Evolutionary conservation across 805 yeast species (phyloP).

Genomic region (Schizosaccharomyces pombe): DNA sequence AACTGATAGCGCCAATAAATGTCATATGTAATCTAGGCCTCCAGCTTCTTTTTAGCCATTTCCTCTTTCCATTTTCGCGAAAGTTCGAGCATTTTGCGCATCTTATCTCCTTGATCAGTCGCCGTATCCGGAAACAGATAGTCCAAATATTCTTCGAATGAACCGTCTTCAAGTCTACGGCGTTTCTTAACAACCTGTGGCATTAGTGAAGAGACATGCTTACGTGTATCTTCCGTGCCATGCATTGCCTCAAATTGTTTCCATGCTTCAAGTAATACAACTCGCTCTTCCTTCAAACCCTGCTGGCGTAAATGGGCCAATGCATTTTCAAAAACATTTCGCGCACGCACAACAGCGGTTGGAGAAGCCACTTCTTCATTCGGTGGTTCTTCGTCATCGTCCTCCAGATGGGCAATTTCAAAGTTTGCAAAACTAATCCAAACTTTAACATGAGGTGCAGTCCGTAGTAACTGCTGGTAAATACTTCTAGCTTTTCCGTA

Average conservation of each 20-base stretch:
- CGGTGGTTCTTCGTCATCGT: conserved; percentile 24
- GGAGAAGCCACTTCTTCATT: conserved; percentile 16
- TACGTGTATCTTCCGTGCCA: conserved; percentile 25
- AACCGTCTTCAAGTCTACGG: conserved; percentile 21
- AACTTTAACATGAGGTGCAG: conserved; percentile 17
- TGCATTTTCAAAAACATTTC: conserved; percentile 36
- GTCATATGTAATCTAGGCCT: too few species aligned
- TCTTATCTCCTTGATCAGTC: conserved; percentile 6
- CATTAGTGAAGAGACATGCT: conserved; percentile 21
- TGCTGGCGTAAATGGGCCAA: conserved; percentile 21
- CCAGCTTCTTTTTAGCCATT: neutral
- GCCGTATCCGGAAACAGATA: conserved; percentile 48
- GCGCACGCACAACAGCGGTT: conserved; percentile 24
- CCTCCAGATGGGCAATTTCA: conserved; percentile 29
- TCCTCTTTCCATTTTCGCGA: conserved; percentile 8
- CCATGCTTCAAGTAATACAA: conserved; percentile 35
- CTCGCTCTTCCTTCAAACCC: conserved; percentile 22
- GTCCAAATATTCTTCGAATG: conserved; percentile 32
- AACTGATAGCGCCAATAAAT: too few species aligned
- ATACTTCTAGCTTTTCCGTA: conserved; percentile 32
- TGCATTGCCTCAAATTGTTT: conserved; percentile 38
- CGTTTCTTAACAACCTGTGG: conserved; percentile 32
- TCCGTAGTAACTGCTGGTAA: conserved; percentile 20
- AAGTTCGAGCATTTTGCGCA: conserved; percentile 8
- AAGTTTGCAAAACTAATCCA: conserved; percentile 53